Evolutionary conservation across 208 protist genomes (phyloP).

Genomic region (Trypanosoma caninum): DNA sequence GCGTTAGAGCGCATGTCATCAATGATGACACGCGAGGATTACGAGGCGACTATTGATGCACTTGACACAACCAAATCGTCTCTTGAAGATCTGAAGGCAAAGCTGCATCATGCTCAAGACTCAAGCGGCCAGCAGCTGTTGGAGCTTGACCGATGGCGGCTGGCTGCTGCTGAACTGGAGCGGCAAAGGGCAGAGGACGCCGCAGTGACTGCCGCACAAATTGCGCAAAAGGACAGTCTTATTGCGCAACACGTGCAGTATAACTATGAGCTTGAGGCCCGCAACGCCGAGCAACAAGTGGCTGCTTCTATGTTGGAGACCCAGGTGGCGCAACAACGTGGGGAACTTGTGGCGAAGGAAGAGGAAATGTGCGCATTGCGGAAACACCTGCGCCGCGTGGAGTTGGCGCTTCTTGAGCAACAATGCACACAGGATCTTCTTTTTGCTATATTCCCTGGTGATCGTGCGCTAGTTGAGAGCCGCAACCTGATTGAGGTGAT

Average conservation of each 20-base stretch:
- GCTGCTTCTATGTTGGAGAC: conserved; percentile 1
- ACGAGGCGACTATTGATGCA: conserved; percentile 36
- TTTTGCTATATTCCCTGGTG: conserved; percentile 46
- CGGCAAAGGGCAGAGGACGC: conserved; percentile 3
- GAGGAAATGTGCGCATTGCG: conserved; percentile 16
- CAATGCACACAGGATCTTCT: conserved; percentile 50
- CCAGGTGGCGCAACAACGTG: background rate
- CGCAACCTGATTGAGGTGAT: conserved; percentile 17
- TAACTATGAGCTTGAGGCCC: conserved; percentile 5
- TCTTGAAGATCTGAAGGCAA: conserved; percentile 26
- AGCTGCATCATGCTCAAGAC: conserved; percentile 25
- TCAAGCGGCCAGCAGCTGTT: background rate
- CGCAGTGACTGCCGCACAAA: background rate
- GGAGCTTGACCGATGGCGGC: conserved; percentile 11
- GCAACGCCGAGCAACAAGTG: background rate
- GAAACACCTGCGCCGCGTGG: conserved; percentile 24
- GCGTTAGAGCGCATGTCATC: conserved; percentile 25
- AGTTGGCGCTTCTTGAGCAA: conserved; percentile 32
- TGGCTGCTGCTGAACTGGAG: background rate
- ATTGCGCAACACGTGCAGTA: conserved; percentile 17
- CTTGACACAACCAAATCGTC: conserved; percentile 25
- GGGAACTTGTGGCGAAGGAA: conserved; percentile 11
- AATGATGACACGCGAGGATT: conserved; percentile 47
- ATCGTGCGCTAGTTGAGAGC: conserved; percentile 41
- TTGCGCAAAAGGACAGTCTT: conserved; percentile 16